These are phyloP conservation scores for Nigrospora oryzae DNA, from an alignment of 2,329 filamentous ascomycete species.

Conservation along the genomic window DNA sequence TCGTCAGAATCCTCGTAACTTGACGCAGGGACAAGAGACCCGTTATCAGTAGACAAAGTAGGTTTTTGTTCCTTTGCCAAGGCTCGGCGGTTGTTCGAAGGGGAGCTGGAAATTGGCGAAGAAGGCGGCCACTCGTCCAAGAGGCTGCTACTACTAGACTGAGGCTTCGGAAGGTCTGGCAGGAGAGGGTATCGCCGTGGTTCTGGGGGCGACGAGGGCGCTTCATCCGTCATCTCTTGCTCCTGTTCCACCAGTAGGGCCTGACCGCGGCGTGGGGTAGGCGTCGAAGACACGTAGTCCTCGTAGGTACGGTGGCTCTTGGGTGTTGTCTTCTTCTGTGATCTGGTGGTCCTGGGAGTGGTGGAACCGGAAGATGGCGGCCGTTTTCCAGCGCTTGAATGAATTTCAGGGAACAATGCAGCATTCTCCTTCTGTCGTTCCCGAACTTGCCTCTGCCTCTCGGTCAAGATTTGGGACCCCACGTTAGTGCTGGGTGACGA, in stretches of 20 bases:
- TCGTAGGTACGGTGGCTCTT: slow-evolving; percentile 33
- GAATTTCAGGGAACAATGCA: slow-evolving; percentile 60
- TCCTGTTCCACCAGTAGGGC: slow-evolving; percentile 36
- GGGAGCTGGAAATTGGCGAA: slow-evolving; percentile 45
- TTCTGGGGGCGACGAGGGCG: slow-evolving; percentile 51
- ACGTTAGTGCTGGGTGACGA: slow-evolving; percentile 38
- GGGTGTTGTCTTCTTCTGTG: slow-evolving; percentile 33
- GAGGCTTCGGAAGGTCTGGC: slow-evolving; percentile 38
- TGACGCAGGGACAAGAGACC: too few species aligned
- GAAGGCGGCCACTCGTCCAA: slow-evolving; percentile 47
- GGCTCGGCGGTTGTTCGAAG: slow-evolving; percentile 22
- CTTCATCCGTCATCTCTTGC: slow-evolving; percentile 37
- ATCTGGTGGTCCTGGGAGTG: slow-evolving; percentile 6
- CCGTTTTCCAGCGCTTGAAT: slow-evolving; percentile 35
- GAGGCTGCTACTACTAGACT: slow-evolving; percentile 30
- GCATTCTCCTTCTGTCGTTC: slow-evolving; percentile 62
- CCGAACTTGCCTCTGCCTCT: slow-evolving; percentile 69
- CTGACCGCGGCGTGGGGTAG: slow-evolving; percentile 50
- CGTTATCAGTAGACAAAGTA: too few species aligned
- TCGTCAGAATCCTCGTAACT: too few species aligned
- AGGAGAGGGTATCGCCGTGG: slow-evolving; percentile 43
- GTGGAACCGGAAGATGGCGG: slow-evolving; percentile 2
- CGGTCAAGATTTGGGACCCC: slow-evolving; percentile 69
- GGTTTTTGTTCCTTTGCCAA: too few species aligned
- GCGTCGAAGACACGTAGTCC: slow-evolving; percentile 50